These are phyloP conservation scores for Silene conica DNA, from an alignment of 148 eudicot species.

Conservation along the genomic window DNA sequence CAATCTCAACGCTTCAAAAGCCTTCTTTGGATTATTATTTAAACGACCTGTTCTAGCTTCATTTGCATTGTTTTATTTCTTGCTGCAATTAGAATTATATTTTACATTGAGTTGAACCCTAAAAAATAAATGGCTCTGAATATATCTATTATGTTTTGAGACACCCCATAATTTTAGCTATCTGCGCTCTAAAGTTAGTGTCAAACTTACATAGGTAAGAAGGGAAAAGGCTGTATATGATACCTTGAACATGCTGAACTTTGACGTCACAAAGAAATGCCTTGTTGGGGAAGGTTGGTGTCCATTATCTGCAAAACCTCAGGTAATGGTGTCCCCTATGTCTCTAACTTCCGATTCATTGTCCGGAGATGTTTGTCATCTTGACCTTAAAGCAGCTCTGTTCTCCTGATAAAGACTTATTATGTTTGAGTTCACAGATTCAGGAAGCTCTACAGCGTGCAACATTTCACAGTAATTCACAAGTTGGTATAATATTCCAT, in stretches of 20 bases:
- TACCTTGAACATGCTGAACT: slow-evolving; percentile 93
- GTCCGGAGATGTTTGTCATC: slow-evolving; percentile 2
- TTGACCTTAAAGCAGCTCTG: not conserved
- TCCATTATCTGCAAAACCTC: slow-evolving; percentile 77
- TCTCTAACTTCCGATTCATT: not conserved
- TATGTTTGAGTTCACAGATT: slow-evolving; percentile 42
- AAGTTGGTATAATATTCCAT: slow-evolving; percentile 95
- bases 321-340: slow-evolving; percentile 46
- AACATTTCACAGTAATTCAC: slow-evolving; percentile 90
- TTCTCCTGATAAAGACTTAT: slow-evolving; percentile 17
- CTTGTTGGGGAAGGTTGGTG: slow-evolving; percentile 99
- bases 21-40: not conserved
- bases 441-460: slow-evolving; percentile 94
- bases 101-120: not conserved
- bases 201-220: slow-evolving; percentile 57
- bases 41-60: not conserved
- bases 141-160: not conserved
- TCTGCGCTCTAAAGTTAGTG: not conserved
- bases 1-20: not conserved
- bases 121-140: not conserved
- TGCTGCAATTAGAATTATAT: slow-evolving; percentile 3
- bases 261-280: slow-evolving; percentile 98
- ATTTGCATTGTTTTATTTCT: not conserved
- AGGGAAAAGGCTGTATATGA: slow-evolving; percentile 98
- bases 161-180: slow-evolving; percentile 8